Percentiles rank a stretch among this genome's conserved stretches.
These are phyloP conservation scores for Seiridium cupressi DNA, from an alignment of 2,329 filamentous ascomycete genomes.

Conservation along the genomic window DNA sequence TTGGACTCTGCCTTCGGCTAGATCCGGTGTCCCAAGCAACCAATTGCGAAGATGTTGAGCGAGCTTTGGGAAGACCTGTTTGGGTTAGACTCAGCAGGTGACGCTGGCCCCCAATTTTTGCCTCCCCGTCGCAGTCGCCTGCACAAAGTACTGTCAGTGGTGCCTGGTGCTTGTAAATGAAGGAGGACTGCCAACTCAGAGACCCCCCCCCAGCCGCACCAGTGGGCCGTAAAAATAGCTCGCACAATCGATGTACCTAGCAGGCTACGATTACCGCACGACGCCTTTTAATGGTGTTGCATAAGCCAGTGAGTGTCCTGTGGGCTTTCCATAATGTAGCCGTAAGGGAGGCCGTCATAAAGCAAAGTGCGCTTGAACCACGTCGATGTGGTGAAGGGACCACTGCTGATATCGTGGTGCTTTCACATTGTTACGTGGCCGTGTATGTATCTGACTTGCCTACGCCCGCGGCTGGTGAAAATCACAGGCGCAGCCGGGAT, in stretches of 20 bases:
- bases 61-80: background rate
- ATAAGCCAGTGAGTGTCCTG: background rate
- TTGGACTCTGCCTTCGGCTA: too few species aligned
- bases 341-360: background rate
- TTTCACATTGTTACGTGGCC: too few species aligned
- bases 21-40: background rate
- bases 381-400: too few species aligned
- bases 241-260: background rate
- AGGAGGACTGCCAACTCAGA: conserved; percentile 3
- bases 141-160: too few species aligned
- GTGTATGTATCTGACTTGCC: too few species aligned
- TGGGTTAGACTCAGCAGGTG: background rate
- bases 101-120: too few species aligned
- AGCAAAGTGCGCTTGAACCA: background rate
- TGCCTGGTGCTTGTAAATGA: background rate
- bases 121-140: too few species aligned
- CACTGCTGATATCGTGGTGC: too few species aligned
- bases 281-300: background rate
- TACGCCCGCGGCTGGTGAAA: background rate
- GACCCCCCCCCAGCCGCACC: background rate
- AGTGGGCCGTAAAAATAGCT: conserved; percentile 1
- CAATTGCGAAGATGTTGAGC: background rate
- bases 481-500: background rate
- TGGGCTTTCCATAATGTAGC: background rate
- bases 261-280: background rate